Evolutionary conservation across 306 rosid species (phyloP), one percentile per base, ranked within the genome.

Genomic region (Cicer yamashitae): DNA sequence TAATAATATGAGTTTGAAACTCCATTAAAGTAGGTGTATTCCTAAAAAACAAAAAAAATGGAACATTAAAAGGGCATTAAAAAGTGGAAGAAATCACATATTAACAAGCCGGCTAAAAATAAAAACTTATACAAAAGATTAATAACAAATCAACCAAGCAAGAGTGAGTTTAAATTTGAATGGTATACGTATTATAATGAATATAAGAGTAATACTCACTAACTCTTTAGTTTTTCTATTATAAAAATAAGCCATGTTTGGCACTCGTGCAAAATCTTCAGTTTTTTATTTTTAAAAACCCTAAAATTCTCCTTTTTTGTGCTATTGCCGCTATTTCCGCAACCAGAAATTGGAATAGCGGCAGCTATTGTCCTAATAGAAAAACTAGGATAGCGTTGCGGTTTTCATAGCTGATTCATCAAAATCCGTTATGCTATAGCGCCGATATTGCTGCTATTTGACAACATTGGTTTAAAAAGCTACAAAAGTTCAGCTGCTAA

Each of bases 1-100:
- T 60, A 30, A 54, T 60, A 39, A 59, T 53, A 60, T 61, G 77
- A 75, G 77, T 51, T 77, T 62, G 86, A 77, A 81, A 75, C 86
- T 82, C 88, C 84, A 87, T 74, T 46, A 43, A 67, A 72, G 82
- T 69, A 64, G 59, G 52, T 48, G 53, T 17, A 67, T 76, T 65
- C 86, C 88, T 80, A 52, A 40, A 82, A 70, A 61, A 74, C 57
- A 51, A 63, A 66, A 65, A 62, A 20, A 68, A 77, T 25, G 10
- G 8, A 65, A 45, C 71, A 45, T 54, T 59, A 59, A 30, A 77
- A 75, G 45, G 46, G 50, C 39, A 48, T 59, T 13, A 75, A 70
- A 60, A 65, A 53, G 79, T 3, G 5, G 56, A 20, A 37, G 12
- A 76, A 25, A 46, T 38, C 81, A 20, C 2, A 63, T 14, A 67